A percentile compares a stretch with the other conserved stretches of the same genome.
These are phyloP conservation scores for Amorphotheca resinae DNA, from an alignment of 495 filamentous ascomycete species.

Conservation along the genomic window DNA sequence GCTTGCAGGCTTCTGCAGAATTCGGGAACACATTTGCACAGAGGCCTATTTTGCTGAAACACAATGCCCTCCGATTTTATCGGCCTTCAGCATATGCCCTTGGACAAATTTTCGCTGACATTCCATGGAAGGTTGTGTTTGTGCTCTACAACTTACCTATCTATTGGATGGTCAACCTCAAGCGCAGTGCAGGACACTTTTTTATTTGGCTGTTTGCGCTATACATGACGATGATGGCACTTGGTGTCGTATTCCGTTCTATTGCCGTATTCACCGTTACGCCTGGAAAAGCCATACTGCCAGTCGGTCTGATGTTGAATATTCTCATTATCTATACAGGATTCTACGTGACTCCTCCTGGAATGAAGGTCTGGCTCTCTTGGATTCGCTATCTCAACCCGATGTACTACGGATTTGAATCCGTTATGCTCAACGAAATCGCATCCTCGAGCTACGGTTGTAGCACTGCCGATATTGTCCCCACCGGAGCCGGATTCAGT, in stretches of 20 bases:
- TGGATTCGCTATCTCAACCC: slow-evolving; percentile 60
- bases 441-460: slow-evolving; percentile 11
- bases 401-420: slow-evolving; percentile 58
- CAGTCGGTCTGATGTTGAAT: slow-evolving; percentile 63
- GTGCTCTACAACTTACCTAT: slow-evolving; percentile 63
- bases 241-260: too few species aligned
- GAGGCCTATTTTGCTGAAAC: slow-evolving; percentile 66
- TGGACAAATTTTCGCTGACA: slow-evolving; percentile 63
- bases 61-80: slow-evolving; percentile 78
- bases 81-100: slow-evolving; percentile 68
- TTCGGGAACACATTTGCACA: slow-evolving; percentile 57
- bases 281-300: slow-evolving; percentile 69
- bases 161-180: slow-evolving; percentile 64
- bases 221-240: slow-evolving; percentile 64
- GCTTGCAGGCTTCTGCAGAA: slow-evolving; percentile 65
- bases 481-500: slow-evolving; percentile 30
- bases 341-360: slow-evolving; percentile 57
- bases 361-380: slow-evolving; percentile 42
- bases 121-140: slow-evolving; percentile 59
- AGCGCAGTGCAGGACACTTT: slow-evolving; percentile 62
- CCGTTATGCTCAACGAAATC: slow-evolving; percentile 84
- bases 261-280: slow-evolving; percentile 76
- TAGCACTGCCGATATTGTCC: slow-evolving; percentile 12
- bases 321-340: slow-evolving; percentile 68
- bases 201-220: slow-evolving; percentile 60